Evolutionary conservation across 2,329 filamentous ascomycete species (phyloP).

Genomic region (Apiospora pterosperma): DNA sequence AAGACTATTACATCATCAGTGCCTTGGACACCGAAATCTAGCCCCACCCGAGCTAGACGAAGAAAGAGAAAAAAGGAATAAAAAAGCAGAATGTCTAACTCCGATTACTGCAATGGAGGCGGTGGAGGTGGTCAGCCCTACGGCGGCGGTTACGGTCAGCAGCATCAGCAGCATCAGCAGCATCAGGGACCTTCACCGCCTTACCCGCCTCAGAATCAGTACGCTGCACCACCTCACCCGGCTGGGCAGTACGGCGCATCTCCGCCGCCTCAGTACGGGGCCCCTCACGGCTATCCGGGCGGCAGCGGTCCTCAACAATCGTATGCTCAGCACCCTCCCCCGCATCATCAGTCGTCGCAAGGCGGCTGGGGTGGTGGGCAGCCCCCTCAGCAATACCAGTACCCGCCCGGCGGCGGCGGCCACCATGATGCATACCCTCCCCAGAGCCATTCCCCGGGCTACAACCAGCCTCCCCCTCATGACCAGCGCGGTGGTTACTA

Average conservation of each 20-base stretch:
- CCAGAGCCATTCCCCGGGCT: not conserved
- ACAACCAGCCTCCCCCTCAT: not conserved
- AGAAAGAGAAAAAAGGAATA: not conserved
- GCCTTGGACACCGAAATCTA: not conserved
- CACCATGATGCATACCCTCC: not conserved
- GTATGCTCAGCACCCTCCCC: conserved; percentile 6
- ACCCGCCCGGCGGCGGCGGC: not conserved
- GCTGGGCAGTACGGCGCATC: conserved; percentile 1
- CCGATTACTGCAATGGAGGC: conserved; percentile 9
- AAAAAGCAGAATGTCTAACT: conserved; percentile 1
- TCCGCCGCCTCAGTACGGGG: conserved; percentile 3
- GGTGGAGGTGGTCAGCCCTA: conserved; percentile 4
- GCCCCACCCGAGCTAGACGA: not conserved
- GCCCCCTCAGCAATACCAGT: not conserved
- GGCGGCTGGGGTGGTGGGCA: conserved; percentile 2
- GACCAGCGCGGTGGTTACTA: conserved; percentile 22
- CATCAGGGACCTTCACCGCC: conserved; percentile 5
- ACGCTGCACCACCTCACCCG: conserved; percentile 6
- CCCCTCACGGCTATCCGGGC: conserved; percentile 5
- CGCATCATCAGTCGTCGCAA: conserved; percentile 4
- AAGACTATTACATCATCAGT: not conserved
- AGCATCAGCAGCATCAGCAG: not conserved
- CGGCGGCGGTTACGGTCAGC: conserved; percentile 7
- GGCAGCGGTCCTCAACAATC: conserved; percentile 7
- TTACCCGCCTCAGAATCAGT: conserved; percentile 12